Conservation (phyloP, 139 green algal species). For the Haematococcus sp. region DNA sequence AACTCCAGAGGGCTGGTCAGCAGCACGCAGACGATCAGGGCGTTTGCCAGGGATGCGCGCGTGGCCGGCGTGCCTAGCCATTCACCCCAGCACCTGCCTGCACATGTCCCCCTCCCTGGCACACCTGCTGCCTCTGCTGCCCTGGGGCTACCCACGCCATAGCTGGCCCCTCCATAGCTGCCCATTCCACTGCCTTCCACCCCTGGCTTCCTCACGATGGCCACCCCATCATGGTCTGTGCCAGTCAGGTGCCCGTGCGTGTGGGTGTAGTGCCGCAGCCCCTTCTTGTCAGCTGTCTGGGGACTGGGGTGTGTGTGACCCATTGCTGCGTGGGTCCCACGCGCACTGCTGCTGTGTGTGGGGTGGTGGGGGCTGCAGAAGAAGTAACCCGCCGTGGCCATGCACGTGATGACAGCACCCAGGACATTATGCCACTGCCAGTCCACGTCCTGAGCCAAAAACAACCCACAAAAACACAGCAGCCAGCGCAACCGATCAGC, state of each 20-base stretch:
- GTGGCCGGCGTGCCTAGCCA: background rate
- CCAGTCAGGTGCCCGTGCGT: background rate
- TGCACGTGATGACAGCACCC: conserved; percentile 4
- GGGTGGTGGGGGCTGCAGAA: background rate
- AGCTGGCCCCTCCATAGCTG: background rate
- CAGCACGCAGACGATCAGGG: too few species aligned
- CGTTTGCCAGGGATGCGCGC: background rate
- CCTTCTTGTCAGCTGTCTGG: too few species aligned
- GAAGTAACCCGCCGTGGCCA: conserved; percentile 8
- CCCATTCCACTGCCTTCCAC: too few species aligned
- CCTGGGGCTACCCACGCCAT: too few species aligned
- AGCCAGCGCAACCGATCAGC: too few species aligned
- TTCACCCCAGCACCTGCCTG: background rate
- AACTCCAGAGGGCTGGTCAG: too few species aligned
- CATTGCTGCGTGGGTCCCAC: too few species aligned
- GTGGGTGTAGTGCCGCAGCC: background rate
- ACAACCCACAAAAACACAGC: too few species aligned
- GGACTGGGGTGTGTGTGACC: too few species aligned
- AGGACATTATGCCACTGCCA: conserved; percentile 23
- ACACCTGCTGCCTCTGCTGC: too few species aligned
- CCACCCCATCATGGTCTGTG: too few species aligned
- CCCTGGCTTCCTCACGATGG: too few species aligned
- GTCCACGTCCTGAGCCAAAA: conserved; percentile 1
- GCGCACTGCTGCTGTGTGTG: background rate
- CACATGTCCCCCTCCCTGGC: background rate